phyloP scores from a whole-genome alignment of 2,329 filamentous ascomycete genomes.

The Didymellaceae sp. region DNA sequence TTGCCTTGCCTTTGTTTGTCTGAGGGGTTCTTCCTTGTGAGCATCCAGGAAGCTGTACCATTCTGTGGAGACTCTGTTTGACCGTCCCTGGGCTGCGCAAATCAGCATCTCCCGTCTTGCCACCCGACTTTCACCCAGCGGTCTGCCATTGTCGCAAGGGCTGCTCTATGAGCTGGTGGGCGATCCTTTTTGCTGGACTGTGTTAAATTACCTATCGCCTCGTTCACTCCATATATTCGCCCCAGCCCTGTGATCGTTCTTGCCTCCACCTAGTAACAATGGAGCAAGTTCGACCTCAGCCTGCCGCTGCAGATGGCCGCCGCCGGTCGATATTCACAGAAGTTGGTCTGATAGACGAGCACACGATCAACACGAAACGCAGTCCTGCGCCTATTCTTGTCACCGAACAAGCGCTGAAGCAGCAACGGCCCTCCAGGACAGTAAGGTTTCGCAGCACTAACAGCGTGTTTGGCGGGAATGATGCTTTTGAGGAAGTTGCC shows the following conservation, averaged over 20 bases:
- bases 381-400: constrained; percentile 38
- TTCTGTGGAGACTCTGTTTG: constrained; percentile 19
- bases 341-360: constrained; percentile 47
- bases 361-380: constrained; percentile 36
- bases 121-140: constrained; percentile 2
- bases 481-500: constrained; percentile 22
- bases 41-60: constrained; percentile 5
- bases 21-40: constrained; percentile 16
- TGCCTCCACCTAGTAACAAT: constrained; percentile 22
- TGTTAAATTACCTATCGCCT: background rate
- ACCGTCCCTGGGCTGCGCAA: constrained; percentile 7
- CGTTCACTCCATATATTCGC: background rate
- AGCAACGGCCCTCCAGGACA: constrained; percentile 34
- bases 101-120: constrained; percentile 15
- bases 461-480: constrained; percentile 31
- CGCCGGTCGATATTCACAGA: constrained; percentile 47
- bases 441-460: constrained; percentile 44
- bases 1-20: constrained; percentile 10
- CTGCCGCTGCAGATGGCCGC: constrained; percentile 28
- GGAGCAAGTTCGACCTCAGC: constrained; percentile 37
- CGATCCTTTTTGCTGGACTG: constrained; percentile 9
- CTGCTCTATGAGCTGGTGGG: constrained; percentile 8
- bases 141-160: background rate
- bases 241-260: constrained; percentile 1
- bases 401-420: constrained; percentile 22